These are phyloP conservation scores for Ceratobasidium papillatum DNA, from an alignment of 1,284 basidiomycete species.

Conservation along the genomic window DNA sequence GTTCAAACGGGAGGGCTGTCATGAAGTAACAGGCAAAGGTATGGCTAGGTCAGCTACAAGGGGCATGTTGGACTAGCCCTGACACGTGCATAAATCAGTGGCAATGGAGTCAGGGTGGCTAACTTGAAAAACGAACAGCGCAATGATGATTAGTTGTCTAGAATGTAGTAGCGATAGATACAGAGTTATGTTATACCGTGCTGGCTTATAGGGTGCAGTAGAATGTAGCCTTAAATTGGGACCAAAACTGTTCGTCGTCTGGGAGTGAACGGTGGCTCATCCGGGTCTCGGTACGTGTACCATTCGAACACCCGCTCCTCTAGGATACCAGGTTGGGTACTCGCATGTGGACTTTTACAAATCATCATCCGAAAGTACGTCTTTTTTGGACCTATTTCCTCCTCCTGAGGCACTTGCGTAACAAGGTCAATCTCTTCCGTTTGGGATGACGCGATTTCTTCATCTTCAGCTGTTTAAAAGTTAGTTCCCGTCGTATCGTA, in stretches of 20 bases:
- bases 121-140: no score
- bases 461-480: not conserved
- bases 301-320: not conserved
- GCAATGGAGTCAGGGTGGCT: no score
- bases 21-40: no score
- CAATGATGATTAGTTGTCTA: no score
- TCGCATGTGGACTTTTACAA: constrained; percentile 8
- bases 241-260: not conserved
- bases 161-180: no score
- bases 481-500: not conserved
- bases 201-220: no score
- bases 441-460: constrained; percentile 35
- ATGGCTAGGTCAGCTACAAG: no score
- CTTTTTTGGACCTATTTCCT: not conserved
- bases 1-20: no score
- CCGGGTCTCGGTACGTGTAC: constrained; percentile 4
- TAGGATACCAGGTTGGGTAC: not conserved
- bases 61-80: no score
- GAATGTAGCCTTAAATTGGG: not conserved
- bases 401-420: not conserved
- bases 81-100: no score
- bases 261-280: constrained; percentile 3
- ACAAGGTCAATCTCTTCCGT: constrained; percentile 19
- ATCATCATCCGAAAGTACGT: constrained; percentile 8
- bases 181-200: no score